phyloP scores from a whole-genome alignment of 176 grass and related monocot species.

The Bromus sterilis region DNA sequence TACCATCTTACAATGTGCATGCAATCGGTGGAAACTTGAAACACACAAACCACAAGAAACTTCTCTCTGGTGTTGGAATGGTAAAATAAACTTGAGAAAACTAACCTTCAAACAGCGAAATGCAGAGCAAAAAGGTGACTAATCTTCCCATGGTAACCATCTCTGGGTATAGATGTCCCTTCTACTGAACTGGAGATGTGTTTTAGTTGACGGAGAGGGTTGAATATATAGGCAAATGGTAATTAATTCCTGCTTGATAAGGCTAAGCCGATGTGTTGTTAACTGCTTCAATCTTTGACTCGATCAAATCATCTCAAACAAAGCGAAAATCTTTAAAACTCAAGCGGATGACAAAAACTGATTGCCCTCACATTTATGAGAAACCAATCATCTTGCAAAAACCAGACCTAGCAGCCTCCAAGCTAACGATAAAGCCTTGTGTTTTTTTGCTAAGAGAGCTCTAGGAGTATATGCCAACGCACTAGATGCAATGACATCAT shows the following conservation, averaged over 20 bases:
- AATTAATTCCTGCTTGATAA: background rate
- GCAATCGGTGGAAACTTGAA: background rate
- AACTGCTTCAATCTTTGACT: background rate
- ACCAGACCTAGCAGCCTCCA: background rate
- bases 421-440: background rate
- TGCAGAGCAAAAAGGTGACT: background rate
- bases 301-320: background rate
- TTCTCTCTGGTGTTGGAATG: background rate
- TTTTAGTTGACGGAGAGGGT: background rate
- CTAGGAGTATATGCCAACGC: background rate
- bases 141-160: background rate
- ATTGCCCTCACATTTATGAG: background rate
- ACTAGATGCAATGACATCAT: background rate
- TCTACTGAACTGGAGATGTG: background rate
- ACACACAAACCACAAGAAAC: background rate
- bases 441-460: background rate
- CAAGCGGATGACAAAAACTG: background rate
- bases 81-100: background rate
- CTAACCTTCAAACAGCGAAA: slow-evolving; percentile 10
- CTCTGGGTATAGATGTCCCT: background rate
- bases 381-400: background rate
- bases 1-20: background rate
- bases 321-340: background rate
- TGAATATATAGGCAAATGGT: background rate
- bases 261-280: background rate